Conservation (phyloP, 2,329 filamentous ascomycete species). For the Lasiodiplodia sp. region DNA sequence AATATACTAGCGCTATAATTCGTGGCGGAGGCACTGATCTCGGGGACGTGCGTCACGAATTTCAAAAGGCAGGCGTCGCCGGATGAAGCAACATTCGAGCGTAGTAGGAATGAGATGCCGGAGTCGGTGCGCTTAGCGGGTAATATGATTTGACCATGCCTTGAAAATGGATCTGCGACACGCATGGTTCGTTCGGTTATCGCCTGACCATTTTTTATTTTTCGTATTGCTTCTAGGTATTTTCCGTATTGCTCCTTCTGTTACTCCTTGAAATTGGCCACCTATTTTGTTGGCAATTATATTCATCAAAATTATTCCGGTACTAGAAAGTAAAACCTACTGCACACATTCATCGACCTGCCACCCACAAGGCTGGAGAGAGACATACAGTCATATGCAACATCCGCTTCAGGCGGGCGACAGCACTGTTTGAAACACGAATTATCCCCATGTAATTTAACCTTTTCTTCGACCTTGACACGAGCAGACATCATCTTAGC, state of each 20-base stretch:
- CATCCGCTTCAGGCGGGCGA: not conserved
- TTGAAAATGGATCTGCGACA: too few species aligned
- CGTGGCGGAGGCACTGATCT: too few species aligned
- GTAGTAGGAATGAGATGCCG: too few species aligned
- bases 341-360: not conserved
- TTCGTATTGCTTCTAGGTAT: not conserved
- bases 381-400: not conserved
- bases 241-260: not conserved
- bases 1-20: too few species aligned
- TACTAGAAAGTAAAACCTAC: not conserved
- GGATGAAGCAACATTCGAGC: too few species aligned
- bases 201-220: not conserved
- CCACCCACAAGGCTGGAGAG: not conserved
- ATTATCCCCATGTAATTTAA: not conserved
- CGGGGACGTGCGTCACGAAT: too few species aligned
- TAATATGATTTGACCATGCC: too few species aligned
- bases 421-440: not conserved
- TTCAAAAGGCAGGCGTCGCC: too few species aligned
- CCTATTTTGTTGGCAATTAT: not conserved
- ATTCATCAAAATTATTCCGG: not conserved
- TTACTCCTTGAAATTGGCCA: not conserved
- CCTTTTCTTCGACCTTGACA: not conserved
- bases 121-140: too few species aligned
- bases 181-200: not conserved
- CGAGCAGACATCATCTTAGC: not conserved